Conservation (phyloP, 2,329 filamentous ascomycete genomes). For the Phaeosphaeria sp. region DNA sequence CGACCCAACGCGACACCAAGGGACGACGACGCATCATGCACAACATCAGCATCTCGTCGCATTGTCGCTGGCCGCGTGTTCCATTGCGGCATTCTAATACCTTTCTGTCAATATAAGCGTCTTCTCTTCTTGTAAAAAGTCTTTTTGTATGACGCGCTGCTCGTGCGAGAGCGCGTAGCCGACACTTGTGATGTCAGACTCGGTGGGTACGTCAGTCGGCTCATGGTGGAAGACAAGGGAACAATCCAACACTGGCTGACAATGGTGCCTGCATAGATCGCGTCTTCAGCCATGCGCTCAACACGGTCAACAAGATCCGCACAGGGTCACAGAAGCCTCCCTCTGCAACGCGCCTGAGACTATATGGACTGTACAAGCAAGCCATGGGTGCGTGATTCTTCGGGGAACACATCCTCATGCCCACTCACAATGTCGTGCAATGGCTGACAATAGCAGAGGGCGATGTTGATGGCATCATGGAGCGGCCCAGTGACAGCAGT, state of each 20-base stretch:
- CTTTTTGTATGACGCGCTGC: conserved; percentile 15
- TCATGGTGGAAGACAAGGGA: not conserved
- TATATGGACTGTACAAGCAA: conserved; percentile 99
- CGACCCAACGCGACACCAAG: conserved; percentile 13
- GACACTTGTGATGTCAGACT: conserved; percentile 47
- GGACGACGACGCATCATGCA: conserved; percentile 24
- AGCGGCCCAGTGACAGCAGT: conserved; percentile 68
- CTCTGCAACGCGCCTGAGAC: conserved; percentile 79
- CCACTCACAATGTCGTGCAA: not conserved
- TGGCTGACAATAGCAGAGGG: conserved; percentile 66
- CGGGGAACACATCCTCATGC: not conserved
- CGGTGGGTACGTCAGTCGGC: conserved; percentile 44
- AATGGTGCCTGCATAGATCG: conserved; percentile 68
- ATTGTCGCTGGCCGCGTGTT: not conserved
- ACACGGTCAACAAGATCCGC: conserved; percentile 97
- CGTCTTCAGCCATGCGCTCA: conserved; percentile 98
- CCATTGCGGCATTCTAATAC: not conserved
- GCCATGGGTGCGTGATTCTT: conserved; percentile 71
- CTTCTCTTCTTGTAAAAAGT: not conserved
- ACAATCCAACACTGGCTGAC: not conserved
- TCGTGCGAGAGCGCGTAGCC: conserved; percentile 24
- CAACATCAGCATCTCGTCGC: not conserved
- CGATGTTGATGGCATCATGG: conserved; percentile 93
- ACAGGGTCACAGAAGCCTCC: conserved; percentile 91
- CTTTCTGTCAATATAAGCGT: not conserved